These are phyloP conservation scores for Crithidia mellificae DNA, from an alignment of 208 protist genomes.

Conservation along the genomic window DNA sequence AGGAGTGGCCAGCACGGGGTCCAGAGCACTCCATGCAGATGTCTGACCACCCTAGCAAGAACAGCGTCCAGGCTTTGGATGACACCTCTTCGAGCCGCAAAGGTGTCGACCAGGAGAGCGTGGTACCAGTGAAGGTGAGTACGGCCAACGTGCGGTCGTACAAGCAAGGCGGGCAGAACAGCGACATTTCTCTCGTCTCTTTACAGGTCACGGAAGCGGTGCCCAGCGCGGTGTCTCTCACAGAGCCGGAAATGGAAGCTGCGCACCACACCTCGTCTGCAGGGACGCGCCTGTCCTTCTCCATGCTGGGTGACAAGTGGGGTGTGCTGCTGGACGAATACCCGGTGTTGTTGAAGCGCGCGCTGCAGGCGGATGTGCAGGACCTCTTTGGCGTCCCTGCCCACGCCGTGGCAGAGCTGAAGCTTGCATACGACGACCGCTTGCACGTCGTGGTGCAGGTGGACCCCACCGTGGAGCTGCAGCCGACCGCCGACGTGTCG, in stretches of 20 bases:
- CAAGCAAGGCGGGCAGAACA: neutral
- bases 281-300: slow-evolving; percentile 8
- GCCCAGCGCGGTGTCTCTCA: neutral
- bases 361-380: slow-evolving; percentile 19
- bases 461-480: neutral
- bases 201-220: slow-evolving; percentile 2
- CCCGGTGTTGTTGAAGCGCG: slow-evolving; percentile 14
- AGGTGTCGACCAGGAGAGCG: neutral
- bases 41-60: too few species aligned
- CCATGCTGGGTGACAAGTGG: slow-evolving; percentile 12
- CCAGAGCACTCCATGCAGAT: too few species aligned
- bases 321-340: neutral
- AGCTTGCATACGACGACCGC: neutral
- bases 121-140: neutral
- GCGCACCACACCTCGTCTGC: too few species aligned
- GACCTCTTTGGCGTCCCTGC: slow-evolving; percentile 6
- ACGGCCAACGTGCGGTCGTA: neutral
- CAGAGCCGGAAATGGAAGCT: neutral
- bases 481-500: neutral
- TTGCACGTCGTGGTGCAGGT: slow-evolving; percentile 2
- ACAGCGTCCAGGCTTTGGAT: too few species aligned
- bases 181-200: neutral
- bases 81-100: too few species aligned
- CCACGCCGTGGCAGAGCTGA: neutral
- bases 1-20: too few species aligned